phyloP scores from a whole-genome alignment of 2,329 filamentous ascomycete species.

The Pseudogymnoascus pannorum region DNA sequence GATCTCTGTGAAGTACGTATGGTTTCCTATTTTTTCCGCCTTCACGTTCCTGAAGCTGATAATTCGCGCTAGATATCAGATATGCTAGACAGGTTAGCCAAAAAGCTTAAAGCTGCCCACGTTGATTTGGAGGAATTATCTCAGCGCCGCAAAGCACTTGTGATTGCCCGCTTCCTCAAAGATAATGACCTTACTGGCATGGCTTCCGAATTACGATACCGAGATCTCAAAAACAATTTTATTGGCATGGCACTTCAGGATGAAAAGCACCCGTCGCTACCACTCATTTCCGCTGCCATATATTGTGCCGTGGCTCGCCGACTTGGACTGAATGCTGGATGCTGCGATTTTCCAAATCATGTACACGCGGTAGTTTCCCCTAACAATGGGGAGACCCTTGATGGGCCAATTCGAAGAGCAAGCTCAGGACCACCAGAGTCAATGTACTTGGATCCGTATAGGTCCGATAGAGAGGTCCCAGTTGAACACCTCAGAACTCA shows the following conservation, averaged over 20 bases:
- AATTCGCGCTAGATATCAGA: slow-evolving; percentile 43
- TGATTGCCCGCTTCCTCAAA: slow-evolving; percentile 63
- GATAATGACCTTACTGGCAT: slow-evolving; percentile 63
- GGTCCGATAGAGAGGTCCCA: slow-evolving; percentile 59
- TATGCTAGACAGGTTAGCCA: slow-evolving; percentile 58
- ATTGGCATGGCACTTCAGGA: slow-evolving; percentile 74
- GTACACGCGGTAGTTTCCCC: slow-evolving; percentile 73
- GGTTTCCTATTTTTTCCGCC: slow-evolving; percentile 1
- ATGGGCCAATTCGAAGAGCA: slow-evolving; percentile 39
- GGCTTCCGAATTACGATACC: slow-evolving; percentile 58
- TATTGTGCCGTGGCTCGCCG: slow-evolving; percentile 73
- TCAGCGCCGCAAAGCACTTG: slow-evolving; percentile 59
- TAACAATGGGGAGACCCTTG: slow-evolving; percentile 50
- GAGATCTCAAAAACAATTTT: slow-evolving; percentile 78
- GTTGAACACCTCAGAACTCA: slow-evolving; percentile 50
- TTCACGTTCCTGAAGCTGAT: neutral
- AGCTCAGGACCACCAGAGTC: slow-evolving; percentile 36
- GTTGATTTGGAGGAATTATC: slow-evolving; percentile 48
- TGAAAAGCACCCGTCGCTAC: slow-evolving; percentile 68
- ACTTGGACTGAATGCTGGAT: slow-evolving; percentile 67
- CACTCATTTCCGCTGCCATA: slow-evolving; percentile 79
- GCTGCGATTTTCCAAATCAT: slow-evolving; percentile 76
- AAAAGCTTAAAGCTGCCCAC: slow-evolving; percentile 45
- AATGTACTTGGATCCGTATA: slow-evolving; percentile 83
- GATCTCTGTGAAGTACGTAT: slow-evolving; percentile 59